A percentile compares a stretch with the other conserved stretches of the same genome.
Evolutionary conservation across 805 yeast genomes (phyloP).

Genomic region (Hanseniaspora meyeri): DNA sequence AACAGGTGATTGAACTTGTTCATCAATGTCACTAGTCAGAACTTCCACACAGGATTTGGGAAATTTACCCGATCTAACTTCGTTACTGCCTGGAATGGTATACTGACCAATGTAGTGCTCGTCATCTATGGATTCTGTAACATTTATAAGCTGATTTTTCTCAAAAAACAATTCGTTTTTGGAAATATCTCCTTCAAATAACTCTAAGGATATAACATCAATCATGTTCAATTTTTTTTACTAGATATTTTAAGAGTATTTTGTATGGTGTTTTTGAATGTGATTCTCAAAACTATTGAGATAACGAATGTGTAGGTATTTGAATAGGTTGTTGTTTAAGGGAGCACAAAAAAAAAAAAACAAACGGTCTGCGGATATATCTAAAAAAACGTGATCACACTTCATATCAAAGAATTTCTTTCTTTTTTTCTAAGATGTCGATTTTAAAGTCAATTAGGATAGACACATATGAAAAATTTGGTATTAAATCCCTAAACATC

Average conservation of each 20-base stretch:
- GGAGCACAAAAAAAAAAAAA: no score
- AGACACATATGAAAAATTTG: no score
- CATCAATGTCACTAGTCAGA: not conserved
- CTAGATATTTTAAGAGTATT: not conserved
- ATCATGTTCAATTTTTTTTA: not conserved
- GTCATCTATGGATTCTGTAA: constrained; percentile 70
- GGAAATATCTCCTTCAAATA: not conserved
- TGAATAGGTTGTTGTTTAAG: no score
- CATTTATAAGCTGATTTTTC: constrained; percentile 58
- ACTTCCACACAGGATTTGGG: constrained; percentile 70
- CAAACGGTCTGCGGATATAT: no score
- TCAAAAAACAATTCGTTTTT: constrained; percentile 72
- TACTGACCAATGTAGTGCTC: constrained; percentile 81
- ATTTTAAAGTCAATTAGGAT: no score
- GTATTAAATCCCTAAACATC: no score
- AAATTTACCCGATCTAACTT: constrained; percentile 55
- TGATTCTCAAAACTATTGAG: no score
- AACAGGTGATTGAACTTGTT: not conserved
- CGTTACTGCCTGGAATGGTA: constrained; percentile 31
- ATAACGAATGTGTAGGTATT: no score
- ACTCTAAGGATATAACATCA: not conserved
- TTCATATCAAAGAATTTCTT: no score
- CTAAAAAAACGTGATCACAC: no score
- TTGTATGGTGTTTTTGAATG: not conserved
- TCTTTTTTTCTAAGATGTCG: no score